Evolutionary conservation across 75 land plant species (phyloP).

Genomic region (Azolla pinnata): DNA sequence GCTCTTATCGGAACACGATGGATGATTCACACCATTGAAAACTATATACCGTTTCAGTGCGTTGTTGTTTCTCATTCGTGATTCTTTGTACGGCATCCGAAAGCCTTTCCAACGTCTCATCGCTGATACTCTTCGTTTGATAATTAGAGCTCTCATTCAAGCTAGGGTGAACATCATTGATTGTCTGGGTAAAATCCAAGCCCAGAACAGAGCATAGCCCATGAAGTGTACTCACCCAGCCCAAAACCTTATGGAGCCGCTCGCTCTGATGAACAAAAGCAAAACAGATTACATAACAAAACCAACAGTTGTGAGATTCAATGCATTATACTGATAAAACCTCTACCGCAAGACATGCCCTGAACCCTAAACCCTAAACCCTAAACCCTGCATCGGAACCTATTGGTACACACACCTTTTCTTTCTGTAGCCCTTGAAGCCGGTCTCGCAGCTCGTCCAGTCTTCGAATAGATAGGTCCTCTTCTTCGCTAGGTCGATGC

Average conservation of each 20-base stretch:
- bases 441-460: constrained; percentile 40
- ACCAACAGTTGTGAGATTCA: neutral
- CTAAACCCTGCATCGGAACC: neutral
- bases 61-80: constrained; percentile 31
- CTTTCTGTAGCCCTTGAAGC: constrained; percentile 39
- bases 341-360: neutral
- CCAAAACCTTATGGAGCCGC: constrained; percentile 39
- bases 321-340: neutral
- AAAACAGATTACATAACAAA: neutral
- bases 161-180: constrained; percentile 48
- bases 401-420: constrained; percentile 45
- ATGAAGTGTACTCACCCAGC: constrained; percentile 28
- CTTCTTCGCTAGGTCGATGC: constrained; percentile 12
- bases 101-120: constrained; percentile 47
- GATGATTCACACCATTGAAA: no score
- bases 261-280: constrained; percentile 21
- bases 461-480: constrained; percentile 41
- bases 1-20: no score
- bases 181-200: constrained; percentile 30
- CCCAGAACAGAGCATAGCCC: constrained; percentile 38
- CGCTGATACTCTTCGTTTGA: constrained; percentile 42
- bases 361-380: neutral
- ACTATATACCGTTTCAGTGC: constrained; percentile 31
- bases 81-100: constrained; percentile 21
- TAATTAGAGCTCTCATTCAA: constrained; percentile 17